Percentiles rank a stretch among this genome's conserved stretches.
phyloP scores from a whole-genome alignment of 805 yeast genomes.

The Yarrowia deformans region DNA sequence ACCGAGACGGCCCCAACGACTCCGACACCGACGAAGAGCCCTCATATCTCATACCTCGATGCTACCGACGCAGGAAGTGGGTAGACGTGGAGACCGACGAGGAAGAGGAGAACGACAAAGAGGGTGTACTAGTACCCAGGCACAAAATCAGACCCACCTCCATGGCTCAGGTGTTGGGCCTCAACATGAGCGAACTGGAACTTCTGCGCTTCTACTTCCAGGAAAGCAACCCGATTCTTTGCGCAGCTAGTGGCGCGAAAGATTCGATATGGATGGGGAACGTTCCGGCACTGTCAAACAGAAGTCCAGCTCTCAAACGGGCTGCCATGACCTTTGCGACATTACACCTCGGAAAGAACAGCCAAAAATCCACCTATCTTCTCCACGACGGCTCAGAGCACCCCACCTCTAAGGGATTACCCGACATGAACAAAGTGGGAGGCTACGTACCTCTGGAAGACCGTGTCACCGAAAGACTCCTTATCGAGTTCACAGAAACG shows the following conservation, averaged over 20 bases:
- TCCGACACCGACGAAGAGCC: neutral
- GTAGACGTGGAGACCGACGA: neutral
- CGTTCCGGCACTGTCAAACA: neutral
- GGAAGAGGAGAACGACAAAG: neutral
- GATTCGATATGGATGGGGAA: slow-evolving; percentile 12
- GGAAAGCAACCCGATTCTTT: slow-evolving; percentile 7
- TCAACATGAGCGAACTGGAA: slow-evolving; percentile 21
- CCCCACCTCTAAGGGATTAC: neutral
- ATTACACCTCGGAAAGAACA: slow-evolving; percentile 4
- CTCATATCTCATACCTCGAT: too few relatives aligned
- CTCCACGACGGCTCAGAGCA: neutral
- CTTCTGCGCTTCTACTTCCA: slow-evolving; percentile 23
- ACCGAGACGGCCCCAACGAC: neutral
- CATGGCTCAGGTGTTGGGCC: slow-evolving; percentile 15
- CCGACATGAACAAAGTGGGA: slow-evolving; percentile 7
- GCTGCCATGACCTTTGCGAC: slow-evolving; percentile 26
- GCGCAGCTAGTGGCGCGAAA: neutral
- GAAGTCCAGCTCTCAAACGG: slow-evolving; percentile 10
- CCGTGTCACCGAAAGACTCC: neutral
- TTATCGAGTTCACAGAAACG: slow-evolving; percentile 8
- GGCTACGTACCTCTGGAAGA: slow-evolving; percentile 32
- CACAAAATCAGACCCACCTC: slow-evolving; percentile 11
- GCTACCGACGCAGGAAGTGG: neutral
- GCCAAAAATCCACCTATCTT: neutral
- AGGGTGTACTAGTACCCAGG: neutral